Percentiles rank a stretch among this genome's conserved stretches.
phyloP scores from a whole-genome alignment of 768 basidiomycete species.

The Leccinum uliginosum region DNA sequence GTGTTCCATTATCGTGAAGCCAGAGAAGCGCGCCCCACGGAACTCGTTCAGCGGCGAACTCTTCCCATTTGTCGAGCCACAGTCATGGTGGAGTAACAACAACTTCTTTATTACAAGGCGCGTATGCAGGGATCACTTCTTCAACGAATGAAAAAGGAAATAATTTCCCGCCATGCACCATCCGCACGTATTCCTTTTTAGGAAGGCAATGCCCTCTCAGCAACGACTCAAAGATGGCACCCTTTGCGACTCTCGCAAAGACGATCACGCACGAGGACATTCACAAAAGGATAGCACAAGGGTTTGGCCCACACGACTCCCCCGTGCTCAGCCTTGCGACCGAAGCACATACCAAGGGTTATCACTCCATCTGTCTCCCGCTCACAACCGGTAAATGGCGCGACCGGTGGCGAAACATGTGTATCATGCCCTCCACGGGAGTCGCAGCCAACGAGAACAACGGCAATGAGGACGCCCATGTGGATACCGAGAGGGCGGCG shows the following conservation, averaged over 20 bases:
- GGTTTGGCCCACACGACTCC: conserved; percentile 33
- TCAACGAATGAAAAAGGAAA: not conserved
- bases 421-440: conserved; percentile 55
- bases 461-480: conserved; percentile 35
- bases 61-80: conserved; percentile 12
- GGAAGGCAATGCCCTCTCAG: not conserved
- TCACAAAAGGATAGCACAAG: conserved; percentile 22
- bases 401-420: conserved; percentile 85
- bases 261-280: conserved; percentile 37
- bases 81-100: no score
- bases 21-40: conserved; percentile 16
- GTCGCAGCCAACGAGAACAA: conserved; percentile 10
- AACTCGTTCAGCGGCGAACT: conserved; percentile 12
- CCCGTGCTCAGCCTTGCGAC: conserved; percentile 49
- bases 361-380: conserved; percentile 75
- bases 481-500: conserved; percentile 54
- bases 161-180: not conserved
- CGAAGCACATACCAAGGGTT: conserved; percentile 60
- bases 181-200: not conserved
- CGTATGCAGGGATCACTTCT: not conserved
- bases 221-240: conserved; percentile 24
- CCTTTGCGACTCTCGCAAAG: conserved; percentile 27
- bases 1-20: conserved; percentile 23
- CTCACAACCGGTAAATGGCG: conserved; percentile 88
- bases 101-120: no score